phyloP scores from a whole-genome alignment of 2,329 filamentous ascomycete genomes.

The Thielaviopsis populi region DNA sequence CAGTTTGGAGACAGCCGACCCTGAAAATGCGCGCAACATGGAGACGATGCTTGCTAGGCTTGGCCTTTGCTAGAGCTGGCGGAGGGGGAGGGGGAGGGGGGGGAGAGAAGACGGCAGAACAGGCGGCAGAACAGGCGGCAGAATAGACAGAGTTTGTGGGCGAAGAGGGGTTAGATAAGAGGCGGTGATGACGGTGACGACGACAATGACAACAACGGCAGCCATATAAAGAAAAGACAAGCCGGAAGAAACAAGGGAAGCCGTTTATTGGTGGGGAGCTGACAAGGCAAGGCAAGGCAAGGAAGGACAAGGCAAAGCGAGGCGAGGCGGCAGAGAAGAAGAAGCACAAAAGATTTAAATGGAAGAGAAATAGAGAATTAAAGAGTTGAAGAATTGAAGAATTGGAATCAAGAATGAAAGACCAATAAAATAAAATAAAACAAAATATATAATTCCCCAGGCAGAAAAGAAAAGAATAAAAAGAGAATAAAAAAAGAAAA shows the following conservation, averaged over 20 bases:
- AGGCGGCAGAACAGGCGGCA: too few species aligned
- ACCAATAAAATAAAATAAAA: neutral
- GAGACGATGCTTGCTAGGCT: conserved; percentile 21
- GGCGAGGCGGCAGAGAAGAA: too few species aligned
- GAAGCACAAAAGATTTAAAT: neutral
- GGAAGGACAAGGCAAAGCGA: neutral
- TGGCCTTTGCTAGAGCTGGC: neutral
- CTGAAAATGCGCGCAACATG: conserved; percentile 49
- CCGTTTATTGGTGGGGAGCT: neutral
- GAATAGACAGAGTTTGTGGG: too few species aligned
- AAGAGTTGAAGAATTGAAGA: neutral
- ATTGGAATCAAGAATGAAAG: neutral
- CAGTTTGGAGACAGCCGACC: conserved; percentile 73
- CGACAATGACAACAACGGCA: neutral
- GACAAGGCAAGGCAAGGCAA: neutral
- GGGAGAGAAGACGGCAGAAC: too few species aligned
- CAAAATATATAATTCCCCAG: neutral
- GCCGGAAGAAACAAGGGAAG: neutral
- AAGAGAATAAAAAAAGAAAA: too few species aligned
- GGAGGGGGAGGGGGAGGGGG: neutral
- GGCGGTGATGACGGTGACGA: too few species aligned
- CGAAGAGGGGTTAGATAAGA: neutral
- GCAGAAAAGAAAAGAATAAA: too few species aligned
- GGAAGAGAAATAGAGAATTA: neutral
- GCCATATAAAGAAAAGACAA: neutral